Evolutionary conservation across 1,139 yeast species (phyloP).

Genomic region (Yamadazyma sp.): DNA sequence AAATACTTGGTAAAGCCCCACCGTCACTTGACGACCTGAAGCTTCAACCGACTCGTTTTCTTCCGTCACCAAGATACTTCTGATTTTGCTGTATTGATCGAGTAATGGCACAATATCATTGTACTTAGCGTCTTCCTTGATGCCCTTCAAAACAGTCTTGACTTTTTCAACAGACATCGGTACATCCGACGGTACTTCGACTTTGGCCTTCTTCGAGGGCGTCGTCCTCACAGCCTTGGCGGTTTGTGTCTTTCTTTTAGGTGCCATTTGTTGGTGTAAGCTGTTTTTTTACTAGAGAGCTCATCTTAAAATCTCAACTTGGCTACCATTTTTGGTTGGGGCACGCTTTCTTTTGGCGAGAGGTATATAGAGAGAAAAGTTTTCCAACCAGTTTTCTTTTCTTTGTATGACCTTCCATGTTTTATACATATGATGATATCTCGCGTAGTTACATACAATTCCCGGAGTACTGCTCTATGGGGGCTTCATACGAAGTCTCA

Average conservation of each 20-base stretch:
- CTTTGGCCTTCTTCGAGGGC: conserved; percentile 8
- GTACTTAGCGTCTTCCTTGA: conserved; percentile 36
- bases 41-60: conserved; percentile 30
- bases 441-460: conserved; percentile 51
- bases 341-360: conserved; percentile 3
- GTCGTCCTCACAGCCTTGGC: no score
- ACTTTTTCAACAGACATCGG: conserved; percentile 28
- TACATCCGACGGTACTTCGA: conserved; percentile 3
- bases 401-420: conserved; percentile 55
- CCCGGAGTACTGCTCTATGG: conserved; percentile 47
- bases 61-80: conserved; percentile 17
- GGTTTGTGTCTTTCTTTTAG: conserved; percentile 13
- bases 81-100: conserved; percentile 32
- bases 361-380: conserved; percentile 4
- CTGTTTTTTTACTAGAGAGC: conserved; percentile 1
- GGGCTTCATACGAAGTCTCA: conserved; percentile 34
- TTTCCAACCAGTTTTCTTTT: conserved; percentile 10
- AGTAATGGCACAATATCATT: conserved; percentile 53
- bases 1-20: conserved; percentile 57
- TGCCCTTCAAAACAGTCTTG: conserved; percentile 29
- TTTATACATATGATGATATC: conserved; percentile 64
- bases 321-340: conserved; percentile 9
- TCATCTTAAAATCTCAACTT: conserved; percentile 7
- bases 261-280: conserved; percentile 11
- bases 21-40: conserved; percentile 49